phyloP scores from a whole-genome alignment of 2,329 filamentous ascomycete species.

The Trichoderma harzianum region DNA sequence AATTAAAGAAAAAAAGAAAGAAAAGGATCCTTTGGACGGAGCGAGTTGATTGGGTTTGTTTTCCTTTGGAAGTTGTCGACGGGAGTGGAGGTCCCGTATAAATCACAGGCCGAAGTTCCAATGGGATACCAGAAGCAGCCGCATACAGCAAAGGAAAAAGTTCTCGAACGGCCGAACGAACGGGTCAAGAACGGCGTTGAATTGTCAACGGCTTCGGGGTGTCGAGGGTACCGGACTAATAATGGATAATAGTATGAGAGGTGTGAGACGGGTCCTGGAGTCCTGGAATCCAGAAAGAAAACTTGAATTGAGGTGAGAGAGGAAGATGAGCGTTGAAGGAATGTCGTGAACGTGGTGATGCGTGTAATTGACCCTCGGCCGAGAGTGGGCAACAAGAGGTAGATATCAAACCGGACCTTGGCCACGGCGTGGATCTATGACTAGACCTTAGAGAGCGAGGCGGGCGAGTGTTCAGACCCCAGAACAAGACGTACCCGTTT shows the following conservation, averaged over 20 bases:
- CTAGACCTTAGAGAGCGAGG: conserved; percentile 17
- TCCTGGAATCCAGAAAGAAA: conserved; percentile 23
- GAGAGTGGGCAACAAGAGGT: conserved; percentile 27
- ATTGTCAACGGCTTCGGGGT: conserved; percentile 12
- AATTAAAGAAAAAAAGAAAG: neutral
- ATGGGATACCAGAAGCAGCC: conserved; percentile 19
- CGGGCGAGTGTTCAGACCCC: conserved; percentile 16
- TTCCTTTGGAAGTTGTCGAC: conserved; percentile 3
- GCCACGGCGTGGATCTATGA: conserved; percentile 15
- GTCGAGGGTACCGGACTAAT: neutral
- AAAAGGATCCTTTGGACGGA: neutral
- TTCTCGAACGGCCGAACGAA: conserved; percentile 48
- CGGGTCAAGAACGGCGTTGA: conserved; percentile 39
- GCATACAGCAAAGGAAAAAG: conserved; percentile 15
- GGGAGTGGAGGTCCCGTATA: neutral
- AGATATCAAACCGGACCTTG: conserved; percentile 24
- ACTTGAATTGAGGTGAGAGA: conserved; percentile 19
- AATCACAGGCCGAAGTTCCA: conserved; percentile 13
- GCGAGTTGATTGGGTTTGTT: neutral
- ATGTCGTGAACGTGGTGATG: conserved; percentile 35
- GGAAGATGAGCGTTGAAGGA: conserved; percentile 34
- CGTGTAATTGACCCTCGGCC: conserved; percentile 20
- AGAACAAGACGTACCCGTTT: conserved; percentile 17
- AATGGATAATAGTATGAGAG: neutral
- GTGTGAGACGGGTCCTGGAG: conserved; percentile 22